Conservation (phyloP, 1,284 basidiomycete genomes). For the Athelia psychrophila region DNA sequence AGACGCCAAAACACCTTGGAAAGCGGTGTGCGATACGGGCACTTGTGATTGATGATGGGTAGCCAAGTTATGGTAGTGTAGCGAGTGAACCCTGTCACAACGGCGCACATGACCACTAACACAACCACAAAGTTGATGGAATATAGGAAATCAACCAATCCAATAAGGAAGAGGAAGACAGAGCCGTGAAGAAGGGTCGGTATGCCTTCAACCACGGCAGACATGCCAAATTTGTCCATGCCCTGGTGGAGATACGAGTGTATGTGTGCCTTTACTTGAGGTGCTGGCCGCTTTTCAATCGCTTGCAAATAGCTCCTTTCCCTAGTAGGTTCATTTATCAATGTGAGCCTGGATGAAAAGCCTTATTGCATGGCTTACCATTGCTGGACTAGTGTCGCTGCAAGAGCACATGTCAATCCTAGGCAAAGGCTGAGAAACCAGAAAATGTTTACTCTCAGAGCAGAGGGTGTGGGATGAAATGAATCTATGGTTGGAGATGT, state of each 20-base stretch:
- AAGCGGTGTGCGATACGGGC: conserved; percentile 35
- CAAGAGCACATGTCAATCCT: conserved; percentile 18
- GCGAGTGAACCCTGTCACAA: conserved; percentile 23
- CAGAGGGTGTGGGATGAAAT: not conserved
- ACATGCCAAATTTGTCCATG: conserved; percentile 32
- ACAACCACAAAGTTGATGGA: conserved; percentile 28
- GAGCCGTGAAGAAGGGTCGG: conserved; percentile 38
- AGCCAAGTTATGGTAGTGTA: conserved; percentile 31
- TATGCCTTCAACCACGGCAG: conserved; percentile 32
- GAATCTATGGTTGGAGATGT: not conserved
- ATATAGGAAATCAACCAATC: conserved; percentile 33
- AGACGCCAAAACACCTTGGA: conserved; percentile 31
- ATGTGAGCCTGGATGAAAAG: conserved; percentile 23
- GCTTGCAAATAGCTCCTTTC: not conserved
- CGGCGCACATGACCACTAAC: conserved; percentile 25
- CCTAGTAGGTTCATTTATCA: conserved; percentile 13
- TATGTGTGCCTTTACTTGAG: conserved; percentile 27
- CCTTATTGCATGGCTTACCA: conserved; percentile 25
- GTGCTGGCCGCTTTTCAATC: not conserved
- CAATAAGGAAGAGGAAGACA: conserved; percentile 39
- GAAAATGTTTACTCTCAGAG: conserved; percentile 6
- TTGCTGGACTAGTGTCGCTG: conserved; percentile 21
- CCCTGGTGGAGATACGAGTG: conserved; percentile 34
- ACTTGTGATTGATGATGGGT: conserved; percentile 27
- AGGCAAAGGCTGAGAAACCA: conserved; percentile 16